Conservation (phyloP, 108 stramenopile genomes). For the Fistulifera pelliculosa region DNA sequence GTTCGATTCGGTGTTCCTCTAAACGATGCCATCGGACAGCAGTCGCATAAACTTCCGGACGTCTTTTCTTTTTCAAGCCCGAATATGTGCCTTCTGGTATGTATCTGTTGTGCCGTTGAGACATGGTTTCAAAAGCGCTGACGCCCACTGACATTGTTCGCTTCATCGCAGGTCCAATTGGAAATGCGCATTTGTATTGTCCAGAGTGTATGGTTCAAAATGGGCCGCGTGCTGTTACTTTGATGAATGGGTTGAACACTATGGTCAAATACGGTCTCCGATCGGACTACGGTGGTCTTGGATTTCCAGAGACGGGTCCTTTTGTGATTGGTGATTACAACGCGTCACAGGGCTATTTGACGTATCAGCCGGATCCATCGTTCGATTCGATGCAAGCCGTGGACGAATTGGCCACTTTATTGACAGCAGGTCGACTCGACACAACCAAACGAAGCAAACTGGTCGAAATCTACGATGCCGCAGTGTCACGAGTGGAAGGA, state of each 20-base stretch:
- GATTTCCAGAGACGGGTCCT: not conserved
- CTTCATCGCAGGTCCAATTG: not conserved
- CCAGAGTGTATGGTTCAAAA: slow-evolving; percentile 35
- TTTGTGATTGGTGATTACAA: not conserved
- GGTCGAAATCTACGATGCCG: slow-evolving; percentile 10
- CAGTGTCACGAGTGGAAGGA: slow-evolving; percentile 5
- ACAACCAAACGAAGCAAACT: slow-evolving; percentile 17
- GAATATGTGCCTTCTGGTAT: slow-evolving; percentile 28
- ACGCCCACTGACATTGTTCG: not conserved
- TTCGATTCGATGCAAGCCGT: not conserved
- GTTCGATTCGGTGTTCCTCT: slow-evolving; percentile 9
- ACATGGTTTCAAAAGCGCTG: too few species aligned
- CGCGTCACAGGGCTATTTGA: not conserved
- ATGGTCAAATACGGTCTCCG: slow-evolving; percentile 42
- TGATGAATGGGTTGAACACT: slow-evolving; percentile 37
- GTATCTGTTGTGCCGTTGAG: slow-evolving; percentile 2
- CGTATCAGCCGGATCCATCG: not conserved
- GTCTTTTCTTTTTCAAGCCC: slow-evolving; percentile 60
- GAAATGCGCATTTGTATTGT: slow-evolving; percentile 18
- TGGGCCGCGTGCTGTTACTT: not conserved
- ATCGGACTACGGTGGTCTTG: not conserved
- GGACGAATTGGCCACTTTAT: slow-evolving; percentile 10
- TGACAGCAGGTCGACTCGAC: slow-evolving; percentile 15
- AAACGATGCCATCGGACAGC: slow-evolving; percentile 33
- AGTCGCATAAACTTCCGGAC: slow-evolving; percentile 25